Conservation (phyloP, 305 asterid species). For the Salvia sclarea region DNA sequence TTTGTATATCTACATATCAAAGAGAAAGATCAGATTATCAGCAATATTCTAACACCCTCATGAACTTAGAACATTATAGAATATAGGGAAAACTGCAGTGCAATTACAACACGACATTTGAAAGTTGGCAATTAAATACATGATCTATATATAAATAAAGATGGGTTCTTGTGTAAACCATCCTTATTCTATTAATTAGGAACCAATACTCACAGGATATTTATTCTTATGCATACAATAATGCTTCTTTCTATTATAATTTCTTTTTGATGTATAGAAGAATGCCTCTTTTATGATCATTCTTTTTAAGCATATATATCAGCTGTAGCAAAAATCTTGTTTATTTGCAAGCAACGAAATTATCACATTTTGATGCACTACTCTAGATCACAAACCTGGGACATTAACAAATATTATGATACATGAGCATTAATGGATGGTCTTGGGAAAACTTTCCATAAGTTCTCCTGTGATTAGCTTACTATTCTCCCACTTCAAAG, state of each 20-base stretch:
- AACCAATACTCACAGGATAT: background rate
- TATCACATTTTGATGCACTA: background rate
- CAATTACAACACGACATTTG: too few relatives aligned
- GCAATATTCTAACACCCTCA: conserved; percentile 24
- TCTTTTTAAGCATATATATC: background rate
- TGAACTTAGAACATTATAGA: background rate
- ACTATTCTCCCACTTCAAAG: conserved; percentile 12
- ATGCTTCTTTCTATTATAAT: too few relatives aligned
- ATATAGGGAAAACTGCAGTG: too few relatives aligned
- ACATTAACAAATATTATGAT: background rate
- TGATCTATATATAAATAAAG: background rate
- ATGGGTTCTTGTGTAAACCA: background rate
- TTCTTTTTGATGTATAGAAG: too few relatives aligned
- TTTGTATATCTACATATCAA: conserved; percentile 58
- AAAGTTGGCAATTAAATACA: too few relatives aligned
- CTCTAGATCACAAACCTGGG: background rate
- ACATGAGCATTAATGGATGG: background rate
- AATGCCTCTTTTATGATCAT: too few relatives aligned
- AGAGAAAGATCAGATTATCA: conserved; percentile 22
- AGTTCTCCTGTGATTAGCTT: conserved; percentile 7
- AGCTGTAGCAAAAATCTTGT: background rate
- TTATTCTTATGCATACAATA: too few relatives aligned
- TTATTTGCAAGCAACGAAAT: background rate
- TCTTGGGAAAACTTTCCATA: background rate
- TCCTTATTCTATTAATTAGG: background rate